Percentiles rank a stretch among this genome's conserved stretches.
These are phyloP conservation scores for Candida succiphila DNA, from an alignment of 805 yeast genomes.

Conservation along the genomic window DNA sequence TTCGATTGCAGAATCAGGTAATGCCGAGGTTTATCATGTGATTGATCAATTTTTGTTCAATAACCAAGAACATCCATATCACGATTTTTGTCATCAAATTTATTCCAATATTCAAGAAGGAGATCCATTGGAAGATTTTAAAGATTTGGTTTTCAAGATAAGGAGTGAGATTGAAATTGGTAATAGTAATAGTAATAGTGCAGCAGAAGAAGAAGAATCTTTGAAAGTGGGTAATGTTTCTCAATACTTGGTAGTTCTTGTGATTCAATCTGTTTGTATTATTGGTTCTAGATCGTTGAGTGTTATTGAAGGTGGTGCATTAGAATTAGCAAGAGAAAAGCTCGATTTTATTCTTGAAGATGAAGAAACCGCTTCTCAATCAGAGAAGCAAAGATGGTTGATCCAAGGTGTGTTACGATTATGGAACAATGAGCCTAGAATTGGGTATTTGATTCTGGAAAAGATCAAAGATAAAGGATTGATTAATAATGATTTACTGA, in stretches of 20 bases:
- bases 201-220: constrained; percentile 2
- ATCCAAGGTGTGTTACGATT: constrained; percentile 48
- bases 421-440: constrained; percentile 59
- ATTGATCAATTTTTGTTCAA: constrained; percentile 24
- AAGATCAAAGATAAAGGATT: constrained; percentile 37
- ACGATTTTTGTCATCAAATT: constrained; percentile 21
- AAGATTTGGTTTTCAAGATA: constrained; percentile 14
- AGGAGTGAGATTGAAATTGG: constrained; percentile 10
- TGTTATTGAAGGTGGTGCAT: constrained; percentile 47
- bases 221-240: constrained; percentile 13
- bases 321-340: constrained; percentile 20
- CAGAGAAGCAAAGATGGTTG: constrained; percentile 29
- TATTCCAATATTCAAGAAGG: constrained; percentile 23
- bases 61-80: constrained; percentile 22
- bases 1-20: constrained; percentile 13
- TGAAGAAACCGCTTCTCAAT: constrained; percentile 5
- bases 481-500: constrained; percentile 28
- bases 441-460: constrained; percentile 51
- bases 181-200: no score
- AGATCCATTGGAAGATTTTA: constrained; percentile 17
- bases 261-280: constrained; percentile 65
- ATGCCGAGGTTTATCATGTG: constrained; percentile 20
- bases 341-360: constrained; percentile 12
- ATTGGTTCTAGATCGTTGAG: constrained; percentile 86
- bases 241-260: constrained; percentile 44